These are phyloP conservation scores for Xerocomus minutiporus DNA, from an alignment of 1,284 basidiomycete species.

Conservation along the genomic window DNA sequence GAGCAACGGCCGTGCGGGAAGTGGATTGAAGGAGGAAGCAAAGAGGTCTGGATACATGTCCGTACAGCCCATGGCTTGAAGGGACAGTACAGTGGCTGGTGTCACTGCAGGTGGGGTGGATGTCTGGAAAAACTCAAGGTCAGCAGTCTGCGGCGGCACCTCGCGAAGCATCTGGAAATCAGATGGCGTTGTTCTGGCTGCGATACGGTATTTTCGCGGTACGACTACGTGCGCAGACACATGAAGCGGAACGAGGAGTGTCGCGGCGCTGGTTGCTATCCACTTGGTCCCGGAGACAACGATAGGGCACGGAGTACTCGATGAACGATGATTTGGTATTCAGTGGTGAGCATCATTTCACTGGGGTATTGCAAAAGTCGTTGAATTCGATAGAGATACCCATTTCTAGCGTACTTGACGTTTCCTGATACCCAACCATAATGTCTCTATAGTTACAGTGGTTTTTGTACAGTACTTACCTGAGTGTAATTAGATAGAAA, in stretches of 20 bases:
- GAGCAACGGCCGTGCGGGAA: not conserved
- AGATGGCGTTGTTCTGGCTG: constrained; percentile 16
- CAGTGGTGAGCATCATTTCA: not conserved
- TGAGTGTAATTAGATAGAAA: not conserved
- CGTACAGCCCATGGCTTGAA: constrained; percentile 11
- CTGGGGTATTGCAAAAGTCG: not conserved
- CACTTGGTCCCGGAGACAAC: not conserved
- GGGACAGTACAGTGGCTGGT: constrained; percentile 6
- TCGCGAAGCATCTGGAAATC: constrained; percentile 12
- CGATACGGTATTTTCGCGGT: constrained; percentile 8
- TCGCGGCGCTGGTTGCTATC: constrained; percentile 2
- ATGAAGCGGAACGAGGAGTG: constrained; percentile 10
- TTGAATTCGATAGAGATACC: not conserved
- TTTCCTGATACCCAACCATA: not conserved
- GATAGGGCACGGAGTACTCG: not conserved
- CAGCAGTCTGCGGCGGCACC: constrained; percentile 14
- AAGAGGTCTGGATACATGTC: constrained; percentile 14
- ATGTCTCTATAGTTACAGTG: not conserved
- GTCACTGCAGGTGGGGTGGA: constrained; percentile 10
- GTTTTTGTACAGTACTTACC: not conserved
- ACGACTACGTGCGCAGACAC: constrained; percentile 12
- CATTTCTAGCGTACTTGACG: not conserved
- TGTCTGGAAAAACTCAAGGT: constrained; percentile 14
- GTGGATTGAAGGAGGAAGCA: constrained; percentile 13
- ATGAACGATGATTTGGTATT: not conserved